Percentiles rank a stretch among this genome's conserved stretches.
These are phyloP conservation scores for Hygrocybe punicea DNA, from an alignment of 768 basidiomycete species.

Conservation along the genomic window DNA sequence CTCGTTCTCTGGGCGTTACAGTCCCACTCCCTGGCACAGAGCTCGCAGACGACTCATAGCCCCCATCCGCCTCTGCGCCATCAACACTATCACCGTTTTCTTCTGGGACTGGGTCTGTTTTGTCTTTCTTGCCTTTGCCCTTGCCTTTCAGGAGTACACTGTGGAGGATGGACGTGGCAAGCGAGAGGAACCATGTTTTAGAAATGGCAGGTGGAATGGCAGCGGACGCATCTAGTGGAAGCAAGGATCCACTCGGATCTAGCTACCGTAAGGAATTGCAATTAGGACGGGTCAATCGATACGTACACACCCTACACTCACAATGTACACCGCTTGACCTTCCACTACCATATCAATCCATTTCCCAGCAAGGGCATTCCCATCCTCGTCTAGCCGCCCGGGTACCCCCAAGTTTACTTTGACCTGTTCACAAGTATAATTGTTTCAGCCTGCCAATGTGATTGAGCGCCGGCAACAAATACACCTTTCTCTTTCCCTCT, in stretches of 20 bases:
- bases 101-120: neutral
- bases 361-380: conserved; percentile 43
- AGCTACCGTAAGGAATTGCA: conserved; percentile 41
- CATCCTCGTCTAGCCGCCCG: conserved; percentile 52
- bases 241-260: conserved; percentile 55
- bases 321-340: conserved; percentile 68
- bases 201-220: conserved; percentile 54
- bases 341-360: conserved; percentile 82
- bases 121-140: neutral
- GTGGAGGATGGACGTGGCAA: neutral
- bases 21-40: conserved; percentile 37
- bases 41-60: conserved; percentile 43
- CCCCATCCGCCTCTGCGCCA: conserved; percentile 30
- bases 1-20: conserved; percentile 36
- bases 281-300: neutral
- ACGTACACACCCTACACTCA: conserved; percentile 38
- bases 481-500: conserved; percentile 66
- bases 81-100: neutral
- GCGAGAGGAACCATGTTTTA: conserved; percentile 66
- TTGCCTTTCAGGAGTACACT: neutral
- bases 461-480: neutral
- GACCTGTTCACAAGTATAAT: conserved; percentile 45
- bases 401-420: conserved; percentile 64
- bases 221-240: conserved; percentile 56
- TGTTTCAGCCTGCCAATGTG: neutral